Percentiles rank a stretch among this genome's conserved stretches.
Conservation (phyloP, 305 asterid genomes). For the Coffea humblotiana region DNA sequence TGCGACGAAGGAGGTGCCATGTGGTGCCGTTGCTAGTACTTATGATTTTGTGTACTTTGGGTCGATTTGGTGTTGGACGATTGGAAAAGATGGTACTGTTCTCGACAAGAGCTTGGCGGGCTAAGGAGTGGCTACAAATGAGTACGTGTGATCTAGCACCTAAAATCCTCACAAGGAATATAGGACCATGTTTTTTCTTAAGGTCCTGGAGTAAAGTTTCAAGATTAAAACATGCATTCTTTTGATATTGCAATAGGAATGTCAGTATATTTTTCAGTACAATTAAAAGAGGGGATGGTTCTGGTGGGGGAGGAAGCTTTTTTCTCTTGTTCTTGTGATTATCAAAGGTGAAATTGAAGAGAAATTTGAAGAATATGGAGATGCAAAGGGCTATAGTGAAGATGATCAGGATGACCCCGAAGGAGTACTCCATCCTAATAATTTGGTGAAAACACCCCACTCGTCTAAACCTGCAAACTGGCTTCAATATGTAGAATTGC, state of each 20-base stretch:
- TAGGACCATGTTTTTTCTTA: conserved; percentile 43
- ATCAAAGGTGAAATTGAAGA: not conserved
- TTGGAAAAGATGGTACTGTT: conserved; percentile 59
- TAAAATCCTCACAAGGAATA: conserved; percentile 40
- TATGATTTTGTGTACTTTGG: conserved; percentile 32
- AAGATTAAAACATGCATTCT: conserved; percentile 31
- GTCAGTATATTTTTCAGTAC: conserved; percentile 33
- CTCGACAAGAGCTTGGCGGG: conserved; percentile 57
- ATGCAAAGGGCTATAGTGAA: not conserved
- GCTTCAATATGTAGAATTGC: too few species aligned
- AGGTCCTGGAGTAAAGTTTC: conserved; percentile 48
- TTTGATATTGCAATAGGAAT: conserved; percentile 25
- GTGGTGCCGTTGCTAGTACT: conserved; percentile 50
- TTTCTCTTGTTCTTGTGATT: not conserved
- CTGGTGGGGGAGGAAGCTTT: conserved; percentile 44
- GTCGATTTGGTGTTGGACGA: conserved; percentile 34
- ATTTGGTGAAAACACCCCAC: too few species aligned
- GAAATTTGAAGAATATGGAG: not conserved
- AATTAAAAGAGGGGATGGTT: conserved; percentile 38
- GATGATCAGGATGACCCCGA: not conserved
- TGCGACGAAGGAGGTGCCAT: conserved; percentile 73
- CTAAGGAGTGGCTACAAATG: conserved; percentile 48
- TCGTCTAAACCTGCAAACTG: too few species aligned
- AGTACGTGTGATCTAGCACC: conserved; percentile 35
- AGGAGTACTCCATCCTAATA: not conserved